phyloP scores from a whole-genome alignment of 805 yeast genomes.

The Wickerhamomyces strasburgensis region DNA sequence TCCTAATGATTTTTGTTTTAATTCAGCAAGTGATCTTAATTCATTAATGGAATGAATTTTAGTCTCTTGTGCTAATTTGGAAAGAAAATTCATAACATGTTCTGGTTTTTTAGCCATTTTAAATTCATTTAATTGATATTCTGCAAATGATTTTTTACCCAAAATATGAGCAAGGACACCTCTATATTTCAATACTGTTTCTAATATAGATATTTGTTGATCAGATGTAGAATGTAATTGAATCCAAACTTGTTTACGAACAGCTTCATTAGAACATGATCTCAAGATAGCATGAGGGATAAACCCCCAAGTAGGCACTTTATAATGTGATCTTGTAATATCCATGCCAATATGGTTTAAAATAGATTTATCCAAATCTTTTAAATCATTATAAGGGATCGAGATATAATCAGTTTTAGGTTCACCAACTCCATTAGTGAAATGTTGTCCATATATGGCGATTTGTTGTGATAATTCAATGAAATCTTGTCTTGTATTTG shows the following conservation, averaged over 20 bases:
- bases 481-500: conserved; percentile 59
- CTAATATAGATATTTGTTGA: conserved; percentile 56
- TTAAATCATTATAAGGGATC: conserved; percentile 20
- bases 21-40: conserved; percentile 40
- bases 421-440: conserved; percentile 32
- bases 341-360: conserved; percentile 29
- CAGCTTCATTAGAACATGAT: conserved; percentile 46
- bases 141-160: conserved; percentile 65
- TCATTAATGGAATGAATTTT: conserved; percentile 56
- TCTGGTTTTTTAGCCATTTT: conserved; percentile 85
- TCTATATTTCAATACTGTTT: conserved; percentile 57
- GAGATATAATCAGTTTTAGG: conserved; percentile 14
- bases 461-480: conserved; percentile 77
- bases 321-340: conserved; percentile 36
- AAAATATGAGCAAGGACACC: conserved; percentile 67
- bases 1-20: conserved; percentile 30
- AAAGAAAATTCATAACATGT: conserved; percentile 66
- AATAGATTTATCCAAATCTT: conserved; percentile 21
- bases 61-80: conserved; percentile 48
- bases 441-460: conserved; percentile 75
- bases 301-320: conserved; percentile 57
- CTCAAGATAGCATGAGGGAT: conserved; percentile 62
- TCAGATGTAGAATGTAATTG: conserved; percentile 62
- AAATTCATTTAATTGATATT: conserved; percentile 70
- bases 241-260: conserved; percentile 70